These are phyloP conservation scores for Barbarea vulgaris DNA, from an alignment of 345 rosid species.

Conservation along the genomic window DNA sequence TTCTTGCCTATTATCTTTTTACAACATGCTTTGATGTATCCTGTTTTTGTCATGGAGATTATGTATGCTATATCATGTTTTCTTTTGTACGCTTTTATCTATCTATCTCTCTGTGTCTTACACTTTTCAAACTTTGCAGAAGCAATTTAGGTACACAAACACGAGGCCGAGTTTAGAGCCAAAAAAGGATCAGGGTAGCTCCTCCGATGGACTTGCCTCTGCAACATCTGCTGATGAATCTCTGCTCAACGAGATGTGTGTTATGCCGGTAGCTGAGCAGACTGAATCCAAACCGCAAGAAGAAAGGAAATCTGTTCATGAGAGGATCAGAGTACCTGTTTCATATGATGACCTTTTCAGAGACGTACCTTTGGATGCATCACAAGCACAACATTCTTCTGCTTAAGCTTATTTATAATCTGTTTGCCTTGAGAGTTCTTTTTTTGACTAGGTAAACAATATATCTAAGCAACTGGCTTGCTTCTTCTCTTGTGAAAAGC, in stretches of 20 bases:
- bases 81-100: background rate
- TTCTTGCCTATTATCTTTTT: constrained; percentile 24
- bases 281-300: constrained; percentile 44
- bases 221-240: constrained; percentile 39
- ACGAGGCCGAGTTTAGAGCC: constrained; percentile 36
- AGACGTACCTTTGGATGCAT: constrained; percentile 42
- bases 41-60: constrained; percentile 3
- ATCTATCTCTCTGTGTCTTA: background rate
- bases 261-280: constrained; percentile 25
- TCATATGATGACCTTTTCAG: constrained; percentile 69
- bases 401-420: constrained; percentile 18
- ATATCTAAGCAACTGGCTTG: constrained; percentile 25
- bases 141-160: constrained; percentile 72
- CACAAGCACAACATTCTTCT: constrained; percentile 32
- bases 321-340: constrained; percentile 85
- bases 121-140: constrained; percentile 51
- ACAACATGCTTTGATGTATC: constrained; percentile 6
- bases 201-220: constrained; percentile 36
- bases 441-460: constrained; percentile 25
- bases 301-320: constrained; percentile 60
- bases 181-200: constrained; percentile 39
- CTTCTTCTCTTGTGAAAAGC: constrained; percentile 31
- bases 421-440: constrained; percentile 26
- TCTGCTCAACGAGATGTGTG: constrained; percentile 29
- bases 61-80: background rate